Conservation (phyloP, 1,139 yeast species). For the Blastobotrys proliferans region DNA sequence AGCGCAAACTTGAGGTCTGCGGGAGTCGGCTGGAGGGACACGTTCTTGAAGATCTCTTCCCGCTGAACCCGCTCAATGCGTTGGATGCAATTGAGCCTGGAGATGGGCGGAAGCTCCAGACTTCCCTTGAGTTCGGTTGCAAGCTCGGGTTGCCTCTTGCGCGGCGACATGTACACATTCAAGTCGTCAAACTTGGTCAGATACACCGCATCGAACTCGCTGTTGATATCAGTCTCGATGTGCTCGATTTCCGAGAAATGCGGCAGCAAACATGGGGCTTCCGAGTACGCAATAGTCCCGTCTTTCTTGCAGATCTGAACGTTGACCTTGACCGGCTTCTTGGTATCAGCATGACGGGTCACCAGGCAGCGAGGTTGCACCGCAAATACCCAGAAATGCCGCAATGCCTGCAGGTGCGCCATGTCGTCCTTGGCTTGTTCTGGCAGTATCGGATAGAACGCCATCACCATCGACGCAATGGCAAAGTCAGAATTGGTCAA, state of each 20-base stretch:
- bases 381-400: constrained; percentile 89
- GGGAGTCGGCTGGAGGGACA: constrained; percentile 39
- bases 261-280: constrained; percentile 70
- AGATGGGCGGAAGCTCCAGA: too few relatives aligned
- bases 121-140: too few relatives aligned
- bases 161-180: constrained; percentile 4
- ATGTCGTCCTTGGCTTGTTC: constrained; percentile 38
- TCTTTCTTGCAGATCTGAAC: constrained; percentile 48
- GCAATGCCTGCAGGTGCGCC: constrained; percentile 75
- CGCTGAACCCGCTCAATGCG: not conserved
- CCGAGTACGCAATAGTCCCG: constrained; percentile 26
- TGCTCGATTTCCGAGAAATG: constrained; percentile 46
- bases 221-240: constrained; percentile 40
- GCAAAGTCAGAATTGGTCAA: constrained; percentile 61
- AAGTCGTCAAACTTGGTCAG: constrained; percentile 20
- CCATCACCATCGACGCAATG: constrained; percentile 66
- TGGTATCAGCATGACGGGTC: constrained; percentile 63
- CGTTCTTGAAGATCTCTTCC: constrained; percentile 3
- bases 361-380: constrained; percentile 78
- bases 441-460: constrained; percentile 75
- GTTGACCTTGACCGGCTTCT: constrained; percentile 39
- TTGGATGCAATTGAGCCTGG: too few relatives aligned
- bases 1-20: constrained; percentile 57
- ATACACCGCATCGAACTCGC: constrained; percentile 44
- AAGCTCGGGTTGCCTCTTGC: too few relatives aligned